Base-by-base conservation (phyloP, 2,329 filamentous ascomycete species). In the Penicillium digitatum region DNA sequence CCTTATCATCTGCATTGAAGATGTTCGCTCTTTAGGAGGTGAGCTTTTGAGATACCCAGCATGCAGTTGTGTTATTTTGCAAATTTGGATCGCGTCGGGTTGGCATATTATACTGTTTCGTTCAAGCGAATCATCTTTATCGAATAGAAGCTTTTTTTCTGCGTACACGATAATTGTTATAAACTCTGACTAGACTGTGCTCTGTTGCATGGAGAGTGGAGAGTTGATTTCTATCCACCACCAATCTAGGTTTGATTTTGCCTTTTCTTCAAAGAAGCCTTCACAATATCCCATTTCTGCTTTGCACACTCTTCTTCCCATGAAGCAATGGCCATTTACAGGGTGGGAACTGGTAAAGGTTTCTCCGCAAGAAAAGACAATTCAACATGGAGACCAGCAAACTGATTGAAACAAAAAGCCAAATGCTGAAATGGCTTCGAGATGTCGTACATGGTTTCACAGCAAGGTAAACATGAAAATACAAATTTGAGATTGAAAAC, bases 1-100 rank as follows among this genome's bases (percentile, higher is more conserved):
- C 58, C 55, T 20, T 47, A 59, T 20, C 50, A 59, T 54, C 37
- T 57, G 38, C 57, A 60, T 37, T 60, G 49, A 60, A 26, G 18
- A 20, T 12, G 6, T 24, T 46, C n/a, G 52, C 35, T 42, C 48
- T 50, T 32, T 26, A 22, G 12, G 20, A 29, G 18, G 26, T 18
- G 42, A 29, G n/a, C 18, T 46, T 53, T 12, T 22, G 14, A 48
- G 35, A 48, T 42, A 48, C 38, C 22, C 29, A 22, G 31, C 22
- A 32, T 45, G 42, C 32, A 22, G 27, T 34, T 32, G 27, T 24
- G 37, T 45, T 22, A 16, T 45, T 45, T 32, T 45, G 27, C 42
- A 32, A 32, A 32, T 45, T 45, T 8, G 18, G 18, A 22, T 20
- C 29, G 14, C 44, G 18, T 26, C 3, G 44, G 20, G 37, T 24